Percentiles rank a stretch among this genome's conserved stretches.
These are phyloP conservation scores for Calocybe indica DNA, from an alignment of 768 basidiomycete species.

Conservation along the genomic window DNA sequence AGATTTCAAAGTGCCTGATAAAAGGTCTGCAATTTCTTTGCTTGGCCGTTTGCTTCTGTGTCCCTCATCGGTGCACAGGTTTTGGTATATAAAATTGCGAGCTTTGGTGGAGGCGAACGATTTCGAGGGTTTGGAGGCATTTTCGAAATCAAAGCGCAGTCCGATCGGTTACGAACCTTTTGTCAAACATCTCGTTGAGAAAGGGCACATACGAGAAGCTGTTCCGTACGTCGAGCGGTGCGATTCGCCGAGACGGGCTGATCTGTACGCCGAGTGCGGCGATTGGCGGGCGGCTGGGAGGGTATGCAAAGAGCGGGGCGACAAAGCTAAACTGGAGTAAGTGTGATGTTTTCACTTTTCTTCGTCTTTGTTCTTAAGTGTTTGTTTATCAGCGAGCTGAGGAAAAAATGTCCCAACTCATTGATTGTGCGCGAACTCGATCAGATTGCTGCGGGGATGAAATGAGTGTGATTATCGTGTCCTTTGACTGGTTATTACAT, in stretches of 20 bases:
- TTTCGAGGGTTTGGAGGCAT: slow-evolving; percentile 81
- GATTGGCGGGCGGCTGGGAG: slow-evolving; percentile 87
- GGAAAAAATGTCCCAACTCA: slow-evolving; percentile 72
- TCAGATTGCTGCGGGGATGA: slow-evolving; percentile 58
- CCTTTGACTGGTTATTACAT: no score
- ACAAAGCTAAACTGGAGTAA: slow-evolving; percentile 81
- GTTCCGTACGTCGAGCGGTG: slow-evolving; percentile 74
- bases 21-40: slow-evolving; percentile 50
- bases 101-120: slow-evolving; percentile 75
- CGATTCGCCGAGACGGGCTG: slow-evolving; percentile 75
- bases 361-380: not conserved
- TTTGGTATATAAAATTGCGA: slow-evolving; percentile 90
- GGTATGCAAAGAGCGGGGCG: slow-evolving; percentile 85
- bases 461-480: slow-evolving; percentile 27
- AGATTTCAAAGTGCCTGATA: slow-evolving; percentile 94
- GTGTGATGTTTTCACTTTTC: slow-evolving; percentile 23
- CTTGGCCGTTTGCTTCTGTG: not conserved
- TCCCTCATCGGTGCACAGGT: slow-evolving; percentile 40
- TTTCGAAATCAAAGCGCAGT: slow-evolving; percentile 82
- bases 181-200: slow-evolving; percentile 70
- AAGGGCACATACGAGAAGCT: slow-evolving; percentile 74
- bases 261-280: slow-evolving; percentile 84
- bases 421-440: slow-evolving; percentile 77
- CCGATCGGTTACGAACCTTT: slow-evolving; percentile 96
- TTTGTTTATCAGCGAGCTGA: slow-evolving; percentile 49